Evolutionary conservation across 306 rosid genomes (phyloP).

Genomic region (Elaeagnus macrophylla): DNA sequence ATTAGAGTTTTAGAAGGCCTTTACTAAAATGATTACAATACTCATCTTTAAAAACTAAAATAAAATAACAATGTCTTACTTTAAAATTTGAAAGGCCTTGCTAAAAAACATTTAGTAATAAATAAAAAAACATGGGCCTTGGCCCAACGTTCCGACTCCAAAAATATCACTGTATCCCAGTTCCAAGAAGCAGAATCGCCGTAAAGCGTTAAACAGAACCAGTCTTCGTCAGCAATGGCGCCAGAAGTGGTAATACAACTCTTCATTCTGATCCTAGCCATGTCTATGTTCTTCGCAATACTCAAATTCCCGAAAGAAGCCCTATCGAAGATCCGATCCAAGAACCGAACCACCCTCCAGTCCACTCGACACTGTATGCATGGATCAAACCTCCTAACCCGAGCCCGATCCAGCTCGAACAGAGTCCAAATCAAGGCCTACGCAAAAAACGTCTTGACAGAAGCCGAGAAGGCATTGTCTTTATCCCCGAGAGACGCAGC

Average conservation of each 20-base stretch:
- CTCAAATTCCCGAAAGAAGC: conserved; percentile 23
- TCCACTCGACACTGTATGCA: conserved; percentile 38
- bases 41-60: too few species aligned
- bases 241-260: conserved; percentile 32
- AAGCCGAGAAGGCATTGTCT: conserved; percentile 43
- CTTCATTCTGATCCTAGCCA: conserved; percentile 31
- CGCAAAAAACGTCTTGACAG: conserved; percentile 42
- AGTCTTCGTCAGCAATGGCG: conserved; percentile 14
- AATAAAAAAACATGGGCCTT: too few species aligned
- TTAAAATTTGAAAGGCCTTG: too few species aligned
- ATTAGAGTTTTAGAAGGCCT: too few species aligned
- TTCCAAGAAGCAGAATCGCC: too few species aligned
- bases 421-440: conserved; percentile 25
- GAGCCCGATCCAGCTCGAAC: conserved; percentile 35
- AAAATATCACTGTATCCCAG: too few species aligned
- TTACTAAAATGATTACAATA: too few species aligned
- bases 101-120: too few species aligned
- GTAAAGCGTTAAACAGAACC: too few species aligned
- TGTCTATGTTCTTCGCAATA: conserved; percentile 25
- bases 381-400: conserved; percentile 41
- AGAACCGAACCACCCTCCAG: conserved; percentile 24
- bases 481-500: conserved; percentile 42
- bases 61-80: too few species aligned
- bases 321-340: conserved; percentile 27
- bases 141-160: too few species aligned